These are phyloP conservation scores for Trametes cingulata DNA, from an alignment of 768 basidiomycete species.

Conservation along the genomic window DNA sequence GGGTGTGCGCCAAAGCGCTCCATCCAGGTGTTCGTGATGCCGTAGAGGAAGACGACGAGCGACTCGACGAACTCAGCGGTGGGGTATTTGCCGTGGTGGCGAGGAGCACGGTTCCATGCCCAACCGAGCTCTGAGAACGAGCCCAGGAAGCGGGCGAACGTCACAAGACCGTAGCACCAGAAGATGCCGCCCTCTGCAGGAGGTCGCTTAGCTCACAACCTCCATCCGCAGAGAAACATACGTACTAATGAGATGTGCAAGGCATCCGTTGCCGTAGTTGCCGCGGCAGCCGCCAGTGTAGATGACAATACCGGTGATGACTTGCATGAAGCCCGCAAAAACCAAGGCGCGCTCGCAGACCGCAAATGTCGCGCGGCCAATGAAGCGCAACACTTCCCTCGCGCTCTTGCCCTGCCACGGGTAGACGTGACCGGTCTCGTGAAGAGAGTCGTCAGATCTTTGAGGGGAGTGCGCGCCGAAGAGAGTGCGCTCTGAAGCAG, in stretches of 20 bases:
- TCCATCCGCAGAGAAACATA: slow-evolving; percentile 1
- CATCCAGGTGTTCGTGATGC: slow-evolving; percentile 94
- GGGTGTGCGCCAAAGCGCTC: slow-evolving; percentile 85
- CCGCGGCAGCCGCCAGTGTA: slow-evolving; percentile 89
- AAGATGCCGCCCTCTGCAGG: slow-evolving; percentile 84
- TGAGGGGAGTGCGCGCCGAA: slow-evolving; percentile 49
- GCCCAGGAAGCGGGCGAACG: slow-evolving; percentile 94
- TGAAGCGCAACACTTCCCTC: slow-evolving; percentile 35
- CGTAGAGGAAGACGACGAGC: slow-evolving; percentile 82
- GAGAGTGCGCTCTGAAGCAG: slow-evolving; percentile 53
- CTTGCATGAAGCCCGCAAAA: slow-evolving; percentile 65
- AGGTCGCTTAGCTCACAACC: slow-evolving; percentile 1
- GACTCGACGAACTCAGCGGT: slow-evolving; percentile 82
- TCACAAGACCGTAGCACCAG: slow-evolving; percentile 85
- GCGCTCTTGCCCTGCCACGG: slow-evolving; percentile 22
- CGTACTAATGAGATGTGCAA: slow-evolving; percentile 92
- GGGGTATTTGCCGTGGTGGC: slow-evolving; percentile 40
- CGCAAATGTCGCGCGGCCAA: slow-evolving; percentile 52
- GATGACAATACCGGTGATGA: slow-evolving; percentile 69
- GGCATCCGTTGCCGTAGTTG: slow-evolving; percentile 75
- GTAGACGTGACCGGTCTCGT: slow-evolving; percentile 33
- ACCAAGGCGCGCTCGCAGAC: slow-evolving; percentile 65
- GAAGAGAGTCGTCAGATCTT: slow-evolving; percentile 62
- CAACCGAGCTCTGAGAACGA: slow-evolving; percentile 85
- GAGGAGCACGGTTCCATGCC: slow-evolving; percentile 87